Evolutionary conservation across 1,284 basidiomycete species (phyloP), one percentile per base, ranked within the genome.

Genomic region (Microbotryum silenes-acaulis): DNA sequence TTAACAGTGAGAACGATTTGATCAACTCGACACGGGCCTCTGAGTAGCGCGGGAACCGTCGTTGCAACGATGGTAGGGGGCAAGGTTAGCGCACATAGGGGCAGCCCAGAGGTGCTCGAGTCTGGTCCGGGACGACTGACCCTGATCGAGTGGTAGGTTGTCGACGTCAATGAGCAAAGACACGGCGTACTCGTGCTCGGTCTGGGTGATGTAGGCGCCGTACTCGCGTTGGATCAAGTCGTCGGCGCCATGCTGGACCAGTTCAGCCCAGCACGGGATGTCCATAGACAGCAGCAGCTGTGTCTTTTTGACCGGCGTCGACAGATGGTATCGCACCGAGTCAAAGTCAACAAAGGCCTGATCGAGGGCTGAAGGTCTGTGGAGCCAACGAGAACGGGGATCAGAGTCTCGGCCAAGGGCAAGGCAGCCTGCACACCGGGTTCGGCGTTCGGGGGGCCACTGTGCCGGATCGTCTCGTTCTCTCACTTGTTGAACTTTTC

Each of bases 291-390:
- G 82, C 46, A 89, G 80, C 23, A 94, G 78, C 2, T 83, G 77
- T 0, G 74, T 71, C 3, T 87, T 86, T 75, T 79, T 80, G 70
- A 91, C 91, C 4, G 88, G 87, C 0, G 91, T 92, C 14, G 88
- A 89, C 57, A 98, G 77, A 75, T 89, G 92, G 78, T 97, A 98
- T 54, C 91, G 84, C 57, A 98, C 93, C 56, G 91, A 89, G 77
- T 99, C 96, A 73, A 92, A 98, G 78, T 98, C 94, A 59, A 97
- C 93, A 71, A 98, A 97, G 64, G 89, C 85, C 63, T 97, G 88
- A 78, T 98, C 96, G 64, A 96, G 81, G 23, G 89, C 85, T 5
- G 86, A 83, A 18, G 93, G 90, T 74, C 91, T 96, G 75, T 9
- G 48, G 14, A 59, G 57, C 18, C 27, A 12, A 2, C 25, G 2